Conservation (phyloP, 495 filamentous ascomycete species). For the Neurospora tetraspora region DNA sequence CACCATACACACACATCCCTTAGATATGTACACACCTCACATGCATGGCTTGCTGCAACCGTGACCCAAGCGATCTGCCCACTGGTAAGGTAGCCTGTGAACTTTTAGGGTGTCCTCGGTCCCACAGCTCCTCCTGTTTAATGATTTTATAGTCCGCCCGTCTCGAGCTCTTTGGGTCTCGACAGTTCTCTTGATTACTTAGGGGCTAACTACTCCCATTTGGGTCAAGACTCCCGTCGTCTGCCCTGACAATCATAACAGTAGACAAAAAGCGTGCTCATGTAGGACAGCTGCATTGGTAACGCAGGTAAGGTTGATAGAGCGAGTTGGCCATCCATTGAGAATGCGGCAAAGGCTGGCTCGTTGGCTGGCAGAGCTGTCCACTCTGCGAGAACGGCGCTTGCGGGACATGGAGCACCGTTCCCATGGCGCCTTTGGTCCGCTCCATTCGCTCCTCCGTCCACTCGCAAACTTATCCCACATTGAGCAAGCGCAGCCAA, state of each 20-base stretch:
- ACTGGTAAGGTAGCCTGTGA: neutral
- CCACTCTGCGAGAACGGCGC: neutral
- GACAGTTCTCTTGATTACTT: neutral
- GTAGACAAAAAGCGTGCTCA: neutral
- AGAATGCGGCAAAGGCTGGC: neutral
- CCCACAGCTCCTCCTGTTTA: neutral
- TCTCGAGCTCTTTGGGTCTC: neutral
- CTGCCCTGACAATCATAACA: neutral
- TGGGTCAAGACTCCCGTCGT: neutral
- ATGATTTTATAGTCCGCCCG: neutral
- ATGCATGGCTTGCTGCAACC: neutral
- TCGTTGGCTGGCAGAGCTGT: neutral
- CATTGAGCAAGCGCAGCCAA: neutral
- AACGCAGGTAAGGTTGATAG: neutral
- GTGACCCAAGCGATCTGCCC: neutral
- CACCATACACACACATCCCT: neutral
- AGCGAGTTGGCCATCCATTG: neutral
- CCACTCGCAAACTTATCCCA: neutral
- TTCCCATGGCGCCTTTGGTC: neutral
- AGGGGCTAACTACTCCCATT: neutral
- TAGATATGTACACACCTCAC: neutral
- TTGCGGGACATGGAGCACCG: neutral
- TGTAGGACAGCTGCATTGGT: neutral
- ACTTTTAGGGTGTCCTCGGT: neutral
- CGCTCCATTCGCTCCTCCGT: neutral